Evolutionary conservation across 805 yeast genomes (phyloP), one percentile per base, ranked within the genome.

Genomic region (Kuraishia floccosa): DNA sequence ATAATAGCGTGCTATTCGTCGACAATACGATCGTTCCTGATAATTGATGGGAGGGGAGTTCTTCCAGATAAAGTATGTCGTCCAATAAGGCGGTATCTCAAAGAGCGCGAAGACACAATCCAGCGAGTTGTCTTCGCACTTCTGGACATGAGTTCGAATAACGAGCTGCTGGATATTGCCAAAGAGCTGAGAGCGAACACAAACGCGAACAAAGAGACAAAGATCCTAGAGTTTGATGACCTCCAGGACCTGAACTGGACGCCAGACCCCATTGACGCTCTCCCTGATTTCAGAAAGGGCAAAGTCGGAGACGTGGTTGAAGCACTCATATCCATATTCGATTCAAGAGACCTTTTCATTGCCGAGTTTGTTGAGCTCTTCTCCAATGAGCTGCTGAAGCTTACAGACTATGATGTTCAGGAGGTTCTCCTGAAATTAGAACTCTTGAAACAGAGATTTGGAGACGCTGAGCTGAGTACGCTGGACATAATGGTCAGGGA

Each of bases 211-310:
- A 40, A 41, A 4, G 30, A 28, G 50, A 43, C 13, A 43, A 46
- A 25, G 39, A 51, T 13, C 33, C 39, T 30, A 36, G 45, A 30
- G 31, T 44, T 19, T 5, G 72, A 68, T 26, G 72, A 65, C 24
- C 46, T 59, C 30, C 40, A 58, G 8, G 75, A 68, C 39, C 44
- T 73, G 3, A 58, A 67, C 28, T 84, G 95, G 95, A 50, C 51
- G 6, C 95, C 95, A 0, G 94, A 83, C 41, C 95, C 95, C 0
- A 66, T 82, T 11, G 95, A 85, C 54, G 93, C 95, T 0, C 66
- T 86, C n/a, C 83, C 87, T 0, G 94, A 84, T 49, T 85, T 81
- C 55, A 66, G 70, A 27, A 70, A 72, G 36, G 66, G 64, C 8
- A 63, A 65, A 27, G 72, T 68, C 15, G 67, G 71, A 25, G 94